Evolutionary conservation across 2,329 filamentous ascomycete genomes (phyloP).

Genomic region (Aureobasidium sp.): DNA sequence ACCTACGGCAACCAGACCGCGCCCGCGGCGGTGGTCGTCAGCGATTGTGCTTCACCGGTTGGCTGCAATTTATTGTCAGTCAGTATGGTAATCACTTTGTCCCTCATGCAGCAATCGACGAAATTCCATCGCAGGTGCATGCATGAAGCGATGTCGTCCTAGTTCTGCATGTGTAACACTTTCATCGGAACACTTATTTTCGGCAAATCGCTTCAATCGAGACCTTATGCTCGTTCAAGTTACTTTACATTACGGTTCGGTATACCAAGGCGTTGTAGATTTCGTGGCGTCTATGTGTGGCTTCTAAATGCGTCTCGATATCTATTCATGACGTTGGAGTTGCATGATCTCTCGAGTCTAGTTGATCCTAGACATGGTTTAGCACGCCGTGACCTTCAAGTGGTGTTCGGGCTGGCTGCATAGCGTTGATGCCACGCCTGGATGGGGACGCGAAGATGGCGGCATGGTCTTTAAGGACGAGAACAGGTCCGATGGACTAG

Average conservation of each 20-base stretch:
- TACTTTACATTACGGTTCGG: neutral
- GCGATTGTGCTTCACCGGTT: neutral
- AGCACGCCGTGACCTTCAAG: neutral
- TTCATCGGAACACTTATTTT: neutral
- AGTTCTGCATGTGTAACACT: neutral
- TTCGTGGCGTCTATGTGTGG: conserved; percentile 5
- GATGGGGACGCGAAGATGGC: neutral
- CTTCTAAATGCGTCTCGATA: neutral
- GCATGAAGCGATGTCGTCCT: neutral
- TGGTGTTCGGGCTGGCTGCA: neutral
- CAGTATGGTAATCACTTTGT: neutral
- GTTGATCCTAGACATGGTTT: neutral
- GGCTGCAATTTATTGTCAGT: neutral
- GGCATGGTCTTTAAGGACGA: neutral
- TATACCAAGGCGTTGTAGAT: neutral
- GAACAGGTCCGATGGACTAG: neutral
- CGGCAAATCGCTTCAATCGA: neutral
- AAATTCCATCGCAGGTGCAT: neutral
- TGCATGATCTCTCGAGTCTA: neutral
- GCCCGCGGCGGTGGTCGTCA: neutral
- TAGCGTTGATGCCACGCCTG: neutral
- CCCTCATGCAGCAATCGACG: neutral
- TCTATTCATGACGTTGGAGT: neutral
- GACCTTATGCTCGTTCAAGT: neutral
- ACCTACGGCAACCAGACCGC: neutral